Evolutionary conservation across 2,329 filamentous ascomycete species (phyloP).

Genomic region (Dactylellina cionopaga): DNA sequence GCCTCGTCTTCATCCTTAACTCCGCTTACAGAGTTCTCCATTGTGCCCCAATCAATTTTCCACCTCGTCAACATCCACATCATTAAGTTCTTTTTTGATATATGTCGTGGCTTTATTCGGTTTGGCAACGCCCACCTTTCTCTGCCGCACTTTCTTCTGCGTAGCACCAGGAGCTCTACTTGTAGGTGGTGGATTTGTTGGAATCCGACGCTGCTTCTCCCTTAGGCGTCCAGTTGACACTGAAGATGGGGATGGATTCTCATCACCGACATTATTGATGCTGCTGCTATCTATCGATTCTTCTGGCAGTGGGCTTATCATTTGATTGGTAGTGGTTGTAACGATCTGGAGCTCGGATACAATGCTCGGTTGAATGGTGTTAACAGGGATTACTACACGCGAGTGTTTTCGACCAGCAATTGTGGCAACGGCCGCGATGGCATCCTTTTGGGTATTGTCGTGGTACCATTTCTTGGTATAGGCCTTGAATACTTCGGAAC

Average conservation of each 20-base stretch:
- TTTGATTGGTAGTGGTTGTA: conserved; percentile 1
- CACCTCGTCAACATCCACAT: neutral
- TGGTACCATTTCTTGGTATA: conserved; percentile 55
- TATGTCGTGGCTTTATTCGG: neutral
- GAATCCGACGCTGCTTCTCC: conserved; percentile 15
- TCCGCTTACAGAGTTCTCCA: neutral
- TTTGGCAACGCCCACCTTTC: neutral
- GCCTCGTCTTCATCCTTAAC: conserved; percentile 21
- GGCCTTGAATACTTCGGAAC: conserved; percentile 53
- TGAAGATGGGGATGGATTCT: conserved; percentile 16
- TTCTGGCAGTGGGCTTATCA: conserved; percentile 13
- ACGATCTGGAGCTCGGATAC: neutral
- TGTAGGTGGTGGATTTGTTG: neutral
- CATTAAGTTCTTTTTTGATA: conserved; percentile 21
- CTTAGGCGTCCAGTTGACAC: conserved; percentile 13
- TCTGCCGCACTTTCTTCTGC: neutral
- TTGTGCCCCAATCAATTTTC: conserved; percentile 8
- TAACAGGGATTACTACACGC: neutral
- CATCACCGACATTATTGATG: neutral
- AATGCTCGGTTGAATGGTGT: neutral
- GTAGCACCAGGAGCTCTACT: neutral
- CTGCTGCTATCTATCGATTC: conserved; percentile 7
- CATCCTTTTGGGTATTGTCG: conserved; percentile 54
- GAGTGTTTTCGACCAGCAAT: conserved; percentile 34
- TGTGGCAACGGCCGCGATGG: conserved; percentile 21